Base-by-base conservation (phyloP, 2,329 filamentous ascomycete genomes). In the Penicillium sp. region DNA sequence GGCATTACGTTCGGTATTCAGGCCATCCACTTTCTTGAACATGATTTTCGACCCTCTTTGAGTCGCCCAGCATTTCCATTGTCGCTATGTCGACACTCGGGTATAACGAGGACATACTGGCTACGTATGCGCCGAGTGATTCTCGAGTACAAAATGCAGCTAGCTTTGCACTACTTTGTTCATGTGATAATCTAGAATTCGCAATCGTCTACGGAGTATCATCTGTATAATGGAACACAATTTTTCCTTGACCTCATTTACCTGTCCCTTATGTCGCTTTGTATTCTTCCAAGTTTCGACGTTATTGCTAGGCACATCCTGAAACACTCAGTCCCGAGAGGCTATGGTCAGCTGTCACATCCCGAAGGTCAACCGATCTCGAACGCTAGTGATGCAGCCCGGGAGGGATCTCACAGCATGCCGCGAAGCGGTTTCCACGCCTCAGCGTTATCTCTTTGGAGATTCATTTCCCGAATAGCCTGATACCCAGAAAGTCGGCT, bases 81-180 rank as follows among this genome's bases (percentile, higher is more conserved):
- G 35, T 40, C 36, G 29, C 47, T 4, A 39, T 33, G 18, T 18
- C 29, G 46, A 46, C 36, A 40, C 47, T 49, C 29, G 3, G 22
- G 41, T 27, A 16, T 16, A 46, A n/a, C 22, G 6, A 50, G 47
- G 47, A 40, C 16, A 18, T 40, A n/a, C 41, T 9, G 12, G 36
- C n/a, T 6, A 10, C 8, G 36, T 35, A 40, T 35, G 36, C 41
- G 45, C 41, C n/a, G 13, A 50, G 36, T 46, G 41, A 31, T 16
- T 35, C 35, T 30, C 10, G 39, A 52, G 49, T 48, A 42, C 25
- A n/a, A n/a, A n/a, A n/a, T n/a, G n/a, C n/a, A 50, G 12, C 25
- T 38, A 45, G 2, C 9, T 38, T 36, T 4, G 7, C 18, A 34
- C n/a, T 25, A 13, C 16, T n/a, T n/a, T n/a, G n/a, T n/a, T n/a